These are phyloP conservation scores for Myxozyma nipponensis DNA, from an alignment of 805 yeast genomes.

Conservation along the genomic window DNA sequence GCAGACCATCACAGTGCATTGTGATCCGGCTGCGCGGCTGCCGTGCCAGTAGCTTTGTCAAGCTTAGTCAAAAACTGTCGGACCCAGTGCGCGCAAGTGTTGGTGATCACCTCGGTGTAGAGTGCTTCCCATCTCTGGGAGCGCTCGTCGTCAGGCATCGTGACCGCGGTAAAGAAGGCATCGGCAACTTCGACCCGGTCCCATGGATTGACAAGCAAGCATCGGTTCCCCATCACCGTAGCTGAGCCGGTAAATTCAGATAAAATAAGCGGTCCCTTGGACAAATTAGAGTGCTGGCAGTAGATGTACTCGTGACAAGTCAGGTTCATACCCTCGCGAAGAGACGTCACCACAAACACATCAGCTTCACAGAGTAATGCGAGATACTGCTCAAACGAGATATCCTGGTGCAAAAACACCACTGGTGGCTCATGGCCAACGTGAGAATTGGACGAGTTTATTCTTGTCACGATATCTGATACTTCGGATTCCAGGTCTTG, in stretches of 20 bases:
- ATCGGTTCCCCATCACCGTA: slow-evolving; percentile 60
- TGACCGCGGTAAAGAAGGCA: slow-evolving; percentile 60
- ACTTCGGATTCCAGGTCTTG: slow-evolving; percentile 68
- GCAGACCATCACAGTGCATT: not conserved
- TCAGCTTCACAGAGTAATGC: slow-evolving; percentile 86
- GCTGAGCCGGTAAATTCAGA: slow-evolving; percentile 97
- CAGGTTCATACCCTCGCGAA: slow-evolving; percentile 95
- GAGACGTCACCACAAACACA: slow-evolving; percentile 77
- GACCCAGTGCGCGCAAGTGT: slow-evolving; percentile 28
- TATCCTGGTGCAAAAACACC: slow-evolving; percentile 79
- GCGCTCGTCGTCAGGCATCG: slow-evolving; percentile 60
- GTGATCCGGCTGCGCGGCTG: no score
- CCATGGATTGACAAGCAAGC: slow-evolving; percentile 88
- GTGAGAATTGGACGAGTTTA: slow-evolving; percentile 67
- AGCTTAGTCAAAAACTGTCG: slow-evolving; percentile 16
- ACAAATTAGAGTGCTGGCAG: slow-evolving; percentile 47
- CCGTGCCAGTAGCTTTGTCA: slow-evolving; percentile 1
- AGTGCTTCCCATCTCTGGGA: slow-evolving; percentile 52
- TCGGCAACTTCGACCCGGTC: slow-evolving; percentile 63
- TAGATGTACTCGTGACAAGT: slow-evolving; percentile 92
- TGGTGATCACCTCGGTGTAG: slow-evolving; percentile 21
- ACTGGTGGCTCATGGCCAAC: slow-evolving; percentile 67
- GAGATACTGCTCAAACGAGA: slow-evolving; percentile 82
- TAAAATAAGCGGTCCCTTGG: slow-evolving; percentile 67
- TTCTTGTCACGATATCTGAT: slow-evolving; percentile 74